Percentiles rank a stretch among this genome's conserved stretches.
phyloP scores from a whole-genome alignment of 1,284 basidiomycete genomes.

The Naganishia cerealis region DNA sequence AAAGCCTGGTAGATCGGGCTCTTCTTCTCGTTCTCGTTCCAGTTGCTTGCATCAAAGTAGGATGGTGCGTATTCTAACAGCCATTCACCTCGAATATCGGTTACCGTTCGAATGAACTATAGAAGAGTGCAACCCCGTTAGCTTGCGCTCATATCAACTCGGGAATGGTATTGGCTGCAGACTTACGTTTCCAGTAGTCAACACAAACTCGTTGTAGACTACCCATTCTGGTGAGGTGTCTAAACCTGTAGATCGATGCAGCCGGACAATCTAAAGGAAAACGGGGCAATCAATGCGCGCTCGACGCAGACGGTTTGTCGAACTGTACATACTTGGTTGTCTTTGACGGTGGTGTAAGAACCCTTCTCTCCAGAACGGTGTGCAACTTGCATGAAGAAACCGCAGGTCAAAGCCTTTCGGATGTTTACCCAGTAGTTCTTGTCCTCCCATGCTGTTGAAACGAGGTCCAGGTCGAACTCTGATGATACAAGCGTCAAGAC shows the following conservation, averaged over 20 bases:
- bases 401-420: conserved; percentile 80
- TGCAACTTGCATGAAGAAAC: conserved; percentile 98
- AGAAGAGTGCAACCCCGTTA: conserved; percentile 37
- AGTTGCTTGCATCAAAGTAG: conserved; percentile 62
- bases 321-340: conserved; percentile 69
- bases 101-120: conserved; percentile 86
- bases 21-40: conserved; percentile 29
- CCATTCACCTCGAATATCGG: conserved; percentile 88
- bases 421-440: conserved; percentile 77
- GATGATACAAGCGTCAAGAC: not conserved
- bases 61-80: conserved; percentile 74
- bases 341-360: conserved; percentile 84
- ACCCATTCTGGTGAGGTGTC: conserved; percentile 96
- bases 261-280: conserved; percentile 66
- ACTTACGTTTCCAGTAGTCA: conserved; percentile 70
- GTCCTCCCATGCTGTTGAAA: conserved; percentile 73
- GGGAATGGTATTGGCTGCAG: not conserved
- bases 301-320: not conserved
- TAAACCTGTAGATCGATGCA: conserved; percentile 92
- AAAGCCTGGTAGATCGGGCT: conserved; percentile 32
- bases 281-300: not conserved
- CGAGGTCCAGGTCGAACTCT: conserved; percentile 71
- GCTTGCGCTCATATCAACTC: too few species aligned
- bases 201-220: conserved; percentile 94
- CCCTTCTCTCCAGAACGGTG: conserved; percentile 92